A percentile compares a stretch with the other conserved stretches of the same genome.
phyloP scores from a whole-genome alignment of 805 yeast genomes.

The Tetrapisispora iriomotensis region DNA sequence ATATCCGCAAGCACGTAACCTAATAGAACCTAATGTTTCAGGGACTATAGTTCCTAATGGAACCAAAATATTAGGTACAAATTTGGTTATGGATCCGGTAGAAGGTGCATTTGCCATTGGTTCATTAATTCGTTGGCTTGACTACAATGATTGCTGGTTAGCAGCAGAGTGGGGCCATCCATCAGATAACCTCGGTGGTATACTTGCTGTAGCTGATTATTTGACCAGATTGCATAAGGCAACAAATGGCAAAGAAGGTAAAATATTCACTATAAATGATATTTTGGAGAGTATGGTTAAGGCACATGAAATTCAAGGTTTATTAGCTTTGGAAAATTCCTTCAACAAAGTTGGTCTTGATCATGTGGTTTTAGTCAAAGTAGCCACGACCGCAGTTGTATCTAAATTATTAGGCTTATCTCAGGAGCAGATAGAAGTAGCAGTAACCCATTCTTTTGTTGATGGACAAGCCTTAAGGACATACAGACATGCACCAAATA shows the following conservation, averaged over 20 bases:
- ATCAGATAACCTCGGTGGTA: slow-evolving; percentile 50
- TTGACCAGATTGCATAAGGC: slow-evolving; percentile 38
- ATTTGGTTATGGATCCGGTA: slow-evolving; percentile 42
- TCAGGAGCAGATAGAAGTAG: slow-evolving; percentile 44
- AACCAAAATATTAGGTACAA: slow-evolving; percentile 45
- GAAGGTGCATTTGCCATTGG: slow-evolving; percentile 52
- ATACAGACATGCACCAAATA: slow-evolving; percentile 56
- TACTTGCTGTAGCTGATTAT: slow-evolving; percentile 49
- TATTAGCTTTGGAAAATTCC: slow-evolving; percentile 49
- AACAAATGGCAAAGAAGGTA: slow-evolving; percentile 32
- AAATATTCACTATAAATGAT: slow-evolving; percentile 38
- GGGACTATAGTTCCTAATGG: slow-evolving; percentile 48
- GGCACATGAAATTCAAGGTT: slow-evolving; percentile 57
- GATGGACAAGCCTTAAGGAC: slow-evolving; percentile 53
- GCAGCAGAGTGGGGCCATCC: slow-evolving; percentile 70
- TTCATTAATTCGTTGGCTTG: slow-evolving; percentile 50
- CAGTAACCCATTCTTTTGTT: slow-evolving; percentile 50
- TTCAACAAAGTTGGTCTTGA: slow-evolving; percentile 51
- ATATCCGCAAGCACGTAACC: slow-evolving; percentile 38
- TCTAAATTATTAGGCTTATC: slow-evolving; percentile 43
- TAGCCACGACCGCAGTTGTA: slow-evolving; percentile 53
- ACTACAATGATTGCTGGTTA: slow-evolving; percentile 55
- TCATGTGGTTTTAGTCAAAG: slow-evolving; percentile 49
- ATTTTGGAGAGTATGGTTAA: slow-evolving; percentile 49
- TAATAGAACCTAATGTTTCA: slow-evolving; percentile 49